Conservation (phyloP, 1,139 yeast species). For the Ashbya aceris region DNA sequence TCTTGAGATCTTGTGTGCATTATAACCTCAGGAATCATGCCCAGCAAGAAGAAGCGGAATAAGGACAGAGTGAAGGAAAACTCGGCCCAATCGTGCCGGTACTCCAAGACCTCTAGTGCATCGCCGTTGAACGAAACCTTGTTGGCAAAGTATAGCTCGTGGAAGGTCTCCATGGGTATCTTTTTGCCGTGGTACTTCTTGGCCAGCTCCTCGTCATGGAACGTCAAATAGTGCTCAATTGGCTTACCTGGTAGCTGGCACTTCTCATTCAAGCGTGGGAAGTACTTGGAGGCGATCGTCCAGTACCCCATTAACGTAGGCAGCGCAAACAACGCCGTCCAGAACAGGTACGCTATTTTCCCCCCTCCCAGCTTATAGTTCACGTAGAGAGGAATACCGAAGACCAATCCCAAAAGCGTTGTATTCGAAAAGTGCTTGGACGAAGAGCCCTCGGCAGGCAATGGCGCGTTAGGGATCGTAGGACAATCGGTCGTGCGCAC, state of each 20-base stretch:
- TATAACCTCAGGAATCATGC: slow-evolving; percentile 89
- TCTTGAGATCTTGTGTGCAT: slow-evolving; percentile 89
- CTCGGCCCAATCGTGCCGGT: slow-evolving; percentile 84
- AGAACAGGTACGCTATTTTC: slow-evolving; percentile 51
- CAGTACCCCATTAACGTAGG: slow-evolving; percentile 78
- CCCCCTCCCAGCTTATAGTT: slow-evolving; percentile 69
- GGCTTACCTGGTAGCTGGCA: slow-evolving; percentile 70
- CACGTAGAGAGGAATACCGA: slow-evolving; percentile 56
- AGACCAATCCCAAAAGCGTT: slow-evolving; percentile 42
- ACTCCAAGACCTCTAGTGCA: slow-evolving; percentile 73
- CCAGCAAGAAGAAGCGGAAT: slow-evolving; percentile 73
- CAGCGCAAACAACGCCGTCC: slow-evolving; percentile 43
- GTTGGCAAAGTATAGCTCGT: slow-evolving; percentile 74
- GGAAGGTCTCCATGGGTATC: slow-evolving; percentile 91
- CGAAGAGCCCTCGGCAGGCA: slow-evolving; percentile 91
- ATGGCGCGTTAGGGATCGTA: slow-evolving; percentile 74
- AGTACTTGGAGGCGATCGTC: slow-evolving; percentile 66
- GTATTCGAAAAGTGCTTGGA: slow-evolving; percentile 64
- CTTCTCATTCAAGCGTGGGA: slow-evolving; percentile 77
- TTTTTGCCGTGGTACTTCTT: slow-evolving; percentile 66
- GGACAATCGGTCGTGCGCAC: slow-evolving; percentile 34
- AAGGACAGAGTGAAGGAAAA: slow-evolving; percentile 71
- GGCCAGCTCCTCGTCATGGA: slow-evolving; percentile 67
- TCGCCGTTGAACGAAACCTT: slow-evolving; percentile 87
- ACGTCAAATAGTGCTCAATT: slow-evolving; percentile 69